Base-by-base conservation (phyloP, 306 rosid genomes). In the Purshia tridentata region DNA sequence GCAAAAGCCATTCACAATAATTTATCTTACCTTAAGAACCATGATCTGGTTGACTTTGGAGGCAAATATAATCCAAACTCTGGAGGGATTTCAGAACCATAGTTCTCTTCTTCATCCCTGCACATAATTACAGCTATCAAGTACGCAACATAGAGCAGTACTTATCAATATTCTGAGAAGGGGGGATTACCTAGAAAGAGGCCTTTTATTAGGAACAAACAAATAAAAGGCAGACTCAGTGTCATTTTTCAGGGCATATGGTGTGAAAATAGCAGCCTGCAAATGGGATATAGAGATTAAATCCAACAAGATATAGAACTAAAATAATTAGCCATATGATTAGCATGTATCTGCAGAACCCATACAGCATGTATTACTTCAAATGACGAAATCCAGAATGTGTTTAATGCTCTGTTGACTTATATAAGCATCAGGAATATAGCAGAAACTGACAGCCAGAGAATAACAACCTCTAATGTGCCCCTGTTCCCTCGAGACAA, bases 251-350 rank as follows among this genome's bases (percentile, higher is more conserved):
- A 91, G 64, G 41, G 91, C 70, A 84, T 89, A 94, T 79, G 98
- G 75, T 23, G 98, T 85, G 82, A 91, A 94, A 82, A 86, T 80
- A 72, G 88, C 86, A 61, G 80, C 98, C 98, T 94, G 85, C 84
- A 85, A 67, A 77, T 61, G 40, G 37, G 78, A 55, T 60, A 61
- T 72, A 72, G 65, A 66, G 55, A 40, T 66, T 42, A 81, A 78
- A 76, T 77, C 50, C 56, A 62, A 66, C 60, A 64, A 55, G 56
- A 69, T 65, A 51, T 35, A 69, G 41, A 80, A 77, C 20, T n/a
- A 57, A 39, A 62, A 65, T 65, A 74, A 61, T 82, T 18, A 29
- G 53, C 37, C 37, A 61, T 47, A 61, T 67, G 7, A 2, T 29
- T 29, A 29, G 35, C 35, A 29, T 29, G 2, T 29, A 29, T 59